Base-by-base conservation (phyloP, 768 basidiomycete genomes). In the Russula brevipes region DNA sequence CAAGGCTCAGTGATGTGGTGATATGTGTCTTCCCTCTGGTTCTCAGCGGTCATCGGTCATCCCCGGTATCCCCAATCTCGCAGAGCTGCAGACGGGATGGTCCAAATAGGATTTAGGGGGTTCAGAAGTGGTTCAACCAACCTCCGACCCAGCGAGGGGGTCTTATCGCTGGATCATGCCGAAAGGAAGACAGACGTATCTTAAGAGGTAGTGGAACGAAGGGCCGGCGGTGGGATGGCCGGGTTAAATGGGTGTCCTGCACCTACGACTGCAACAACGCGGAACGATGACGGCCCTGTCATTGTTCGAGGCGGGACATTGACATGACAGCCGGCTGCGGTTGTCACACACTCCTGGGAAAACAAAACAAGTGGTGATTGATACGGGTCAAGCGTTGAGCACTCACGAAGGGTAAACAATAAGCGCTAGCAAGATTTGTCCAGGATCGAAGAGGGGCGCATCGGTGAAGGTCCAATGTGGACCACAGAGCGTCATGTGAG, bases 401-500 rank as follows among this genome's bases (percentile, higher is more conserved):
- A 24, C n/a, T n/a, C 24, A 54, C 3, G 33, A 54, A 38, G 39
- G 39, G 17, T 49, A 39, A 42, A 42, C 10, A 5, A 38, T 30
- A n/a, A 7, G 14, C 16, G 14, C 12, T 38, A 31, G 45, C 16
- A 50, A 51, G 41, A 19, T 41, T 38, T 5, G 35, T 36, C 35
- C 14, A 54, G 53, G 19, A 39, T 14, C 6, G 47, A 19, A 46
- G 49, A 7, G 46, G 46, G 36, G 46, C 17, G 47, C 7, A 19
- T 44, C 33, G 42, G 33, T 14, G 31, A 58, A 47, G 30, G 30
- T 19, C 8, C n/a, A 50, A 16, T 16, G n/a, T n/a, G n/a, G n/a
- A n/a, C n/a, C n/a, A n/a, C 19, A 12, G 24, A 42, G 47, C 42
- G 38, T 54, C 36, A 64, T 59, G 46, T 54, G 57, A 49, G 38